Percentiles rank a stretch among this genome's conserved stretches.
Conservation (phyloP, 2,329 filamentous ascomycete species). For the Graphilbum fragrans region DNA sequence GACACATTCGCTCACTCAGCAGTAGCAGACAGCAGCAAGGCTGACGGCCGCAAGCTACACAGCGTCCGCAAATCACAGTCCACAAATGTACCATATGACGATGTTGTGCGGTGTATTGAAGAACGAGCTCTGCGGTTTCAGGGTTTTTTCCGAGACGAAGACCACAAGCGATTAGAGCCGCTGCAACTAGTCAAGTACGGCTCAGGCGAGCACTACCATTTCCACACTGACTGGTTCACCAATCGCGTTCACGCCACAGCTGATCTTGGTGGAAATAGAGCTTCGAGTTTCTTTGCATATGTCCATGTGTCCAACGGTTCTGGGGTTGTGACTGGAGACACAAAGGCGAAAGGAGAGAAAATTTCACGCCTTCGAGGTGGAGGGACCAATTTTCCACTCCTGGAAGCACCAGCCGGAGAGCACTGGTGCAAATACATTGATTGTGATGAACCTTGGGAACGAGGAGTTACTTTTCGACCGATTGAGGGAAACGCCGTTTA, state of each 20-base stretch:
- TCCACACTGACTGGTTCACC: constrained; percentile 39
- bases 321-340: not conserved
- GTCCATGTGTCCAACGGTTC: constrained; percentile 26
- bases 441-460: constrained; percentile 34
- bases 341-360: not conserved
- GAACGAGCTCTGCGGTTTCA: constrained; percentile 33
- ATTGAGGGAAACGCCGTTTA: constrained; percentile 34
- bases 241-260: constrained; percentile 22
- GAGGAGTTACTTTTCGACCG: constrained; percentile 34
- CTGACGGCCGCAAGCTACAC: constrained; percentile 20
- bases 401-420: constrained; percentile 23
- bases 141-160: constrained; percentile 21
- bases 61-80: constrained; percentile 32
- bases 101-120: constrained; percentile 34
- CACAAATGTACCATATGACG: constrained; percentile 25
- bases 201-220: constrained; percentile 31
- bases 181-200: constrained; percentile 36
- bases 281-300: constrained; percentile 35
- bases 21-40: constrained; percentile 15
- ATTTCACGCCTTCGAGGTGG: constrained; percentile 21
- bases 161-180: constrained; percentile 28
- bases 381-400: constrained; percentile 35
- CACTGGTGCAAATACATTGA: constrained; percentile 32
- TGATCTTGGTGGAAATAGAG: constrained; percentile 28
- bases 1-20: constrained; percentile 31